Conservation (phyloP, 2,329 filamentous ascomycete genomes). For the Calonectria ilicicola region DNA sequence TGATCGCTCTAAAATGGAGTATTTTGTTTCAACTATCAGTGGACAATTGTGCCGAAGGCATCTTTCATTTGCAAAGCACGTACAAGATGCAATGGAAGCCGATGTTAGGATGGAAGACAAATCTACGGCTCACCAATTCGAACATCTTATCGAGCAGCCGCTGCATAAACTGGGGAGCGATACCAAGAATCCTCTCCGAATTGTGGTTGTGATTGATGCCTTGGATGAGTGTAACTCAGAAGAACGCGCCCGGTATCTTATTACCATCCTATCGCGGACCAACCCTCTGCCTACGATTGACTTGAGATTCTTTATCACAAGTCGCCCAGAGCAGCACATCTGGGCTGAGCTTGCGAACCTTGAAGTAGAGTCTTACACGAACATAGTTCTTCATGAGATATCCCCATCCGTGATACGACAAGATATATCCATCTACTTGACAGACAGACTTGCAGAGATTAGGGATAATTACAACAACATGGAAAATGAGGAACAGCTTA, state of each 20-base stretch:
- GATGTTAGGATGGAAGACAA: not conserved
- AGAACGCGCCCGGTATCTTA: not conserved
- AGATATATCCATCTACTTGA: slow-evolving; percentile 18
- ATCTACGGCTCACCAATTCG: not conserved
- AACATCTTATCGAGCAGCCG: not conserved
- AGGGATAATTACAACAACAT: slow-evolving; percentile 41
- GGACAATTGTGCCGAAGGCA: not conserved
- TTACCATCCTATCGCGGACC: not conserved
- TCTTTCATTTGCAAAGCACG: not conserved
- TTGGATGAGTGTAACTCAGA: not conserved
- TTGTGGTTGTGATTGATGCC: not conserved
- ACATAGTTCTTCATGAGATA: not conserved
- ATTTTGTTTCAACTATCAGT: not conserved
- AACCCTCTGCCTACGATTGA: not conserved
- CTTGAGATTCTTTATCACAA: slow-evolving; percentile 50
- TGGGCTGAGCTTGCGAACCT: too few species aligned
- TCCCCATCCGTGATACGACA: not conserved
- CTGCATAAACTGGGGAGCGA: not conserved
- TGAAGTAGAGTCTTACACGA: not conserved
- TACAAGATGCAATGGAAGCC: not conserved
- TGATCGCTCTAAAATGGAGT: not conserved
- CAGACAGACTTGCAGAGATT: slow-evolving; percentile 27
- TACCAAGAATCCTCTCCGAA: too few species aligned
- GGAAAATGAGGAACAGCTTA: slow-evolving; percentile 28
- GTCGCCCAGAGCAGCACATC: slow-evolving; percentile 53